Evolutionary conservation across 164 flowering plant species (phyloP), one percentile per base, ranked within the genome.

Genomic region (Chimonanthus salicifolius): DNA sequence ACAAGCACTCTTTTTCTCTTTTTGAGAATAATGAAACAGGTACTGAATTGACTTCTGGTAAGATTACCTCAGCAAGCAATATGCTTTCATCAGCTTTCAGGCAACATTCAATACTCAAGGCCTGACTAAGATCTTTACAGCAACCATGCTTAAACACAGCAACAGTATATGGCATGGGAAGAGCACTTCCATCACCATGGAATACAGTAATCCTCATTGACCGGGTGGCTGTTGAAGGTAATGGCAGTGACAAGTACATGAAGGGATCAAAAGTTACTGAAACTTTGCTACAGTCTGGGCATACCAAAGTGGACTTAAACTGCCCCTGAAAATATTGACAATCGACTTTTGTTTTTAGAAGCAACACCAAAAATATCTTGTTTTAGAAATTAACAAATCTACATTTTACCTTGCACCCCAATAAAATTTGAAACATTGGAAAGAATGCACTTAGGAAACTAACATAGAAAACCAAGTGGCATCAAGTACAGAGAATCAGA

Each of bases 201-300:
- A 94, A 81, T 47, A 94, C 90, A 67, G 96, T 87, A 46, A 89
- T 84, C 8, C 92, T 90, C 92, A 94, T 88, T 48, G 86, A 48
- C 73, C 97, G 84, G n/a, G 89, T 88, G 67, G 74, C 86, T 10
- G 33, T 63, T 21, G 66, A 63, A 63, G 68, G 48, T 66, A 46
- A 33, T 66, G 68, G 68, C 68, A 66, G 16, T 66, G 68, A 43
- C 68, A 66, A 82, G 78, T 92, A 92, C 98, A 92, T 94, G 78
- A 92, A 92, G 58, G 97, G 98, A 71, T 94, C 97, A 81, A 94
- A 94, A 65, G 98, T 92, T 49, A 92, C 90, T 45, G 98, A 94
- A 69, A 94, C 85, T 78, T 92, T 92, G 77, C 83, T 78, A 78
- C 98, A 94, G 74, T 63, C 80, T 47, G 98, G 95, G 82, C 98